These are phyloP conservation scores for Histomonas meleagridis DNA, from an alignment of 208 protist species.

Conservation along the genomic window DNA sequence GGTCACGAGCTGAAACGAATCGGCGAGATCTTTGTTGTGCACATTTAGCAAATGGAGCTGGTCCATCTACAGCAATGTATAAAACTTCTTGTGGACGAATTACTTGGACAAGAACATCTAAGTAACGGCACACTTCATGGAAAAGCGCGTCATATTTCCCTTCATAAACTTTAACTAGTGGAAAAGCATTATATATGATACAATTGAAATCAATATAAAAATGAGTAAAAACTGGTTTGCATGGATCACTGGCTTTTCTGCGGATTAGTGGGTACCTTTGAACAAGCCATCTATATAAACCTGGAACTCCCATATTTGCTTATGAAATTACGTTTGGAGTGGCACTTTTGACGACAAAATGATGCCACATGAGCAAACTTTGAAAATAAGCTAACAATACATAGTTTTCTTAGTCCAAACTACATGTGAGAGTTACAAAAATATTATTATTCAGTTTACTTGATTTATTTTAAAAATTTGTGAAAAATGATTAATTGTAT, in stretches of 20 bases:
- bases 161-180: background rate
- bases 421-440: no score
- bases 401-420: no score
- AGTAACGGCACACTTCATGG: background rate
- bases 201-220: constrained; percentile 33
- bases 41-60: constrained; percentile 15
- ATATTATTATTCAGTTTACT: no score
- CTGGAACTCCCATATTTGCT: constrained; percentile 29
- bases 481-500: no score
- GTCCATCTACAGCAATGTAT: constrained; percentile 4
- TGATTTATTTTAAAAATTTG: no score
- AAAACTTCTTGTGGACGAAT: background rate
- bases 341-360: no score
- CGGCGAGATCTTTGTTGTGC: background rate
- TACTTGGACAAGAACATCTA: background rate
- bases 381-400: no score
- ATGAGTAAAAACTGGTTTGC: background rate
- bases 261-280: background rate
- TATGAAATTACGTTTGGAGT: no score
- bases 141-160: background rate
- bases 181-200: background rate
- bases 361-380: no score
- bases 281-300: background rate
- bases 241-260: background rate
- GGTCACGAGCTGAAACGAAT: background rate